Conservation (phyloP, 805 yeast genomes). For the Cyberlindnera japonica region DNA sequence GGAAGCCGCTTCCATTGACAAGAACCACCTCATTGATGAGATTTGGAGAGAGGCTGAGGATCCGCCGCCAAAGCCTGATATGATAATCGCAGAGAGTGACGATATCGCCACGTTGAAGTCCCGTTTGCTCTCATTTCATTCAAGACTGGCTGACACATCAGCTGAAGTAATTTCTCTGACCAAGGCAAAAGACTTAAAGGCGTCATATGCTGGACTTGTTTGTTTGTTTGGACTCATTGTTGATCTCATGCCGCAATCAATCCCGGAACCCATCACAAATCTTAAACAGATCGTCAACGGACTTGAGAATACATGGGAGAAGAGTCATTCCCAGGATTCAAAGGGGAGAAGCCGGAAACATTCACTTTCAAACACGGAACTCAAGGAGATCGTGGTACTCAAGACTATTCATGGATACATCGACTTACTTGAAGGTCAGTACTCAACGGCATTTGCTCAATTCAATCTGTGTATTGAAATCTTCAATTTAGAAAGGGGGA, state of each 20-base stretch:
- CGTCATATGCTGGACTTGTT: background rate
- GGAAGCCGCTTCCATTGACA: conserved; percentile 5
- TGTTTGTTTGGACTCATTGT: conserved; percentile 4
- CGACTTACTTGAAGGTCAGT: conserved; percentile 1
- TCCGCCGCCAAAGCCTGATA: background rate
- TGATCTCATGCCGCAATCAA: conserved; percentile 1
- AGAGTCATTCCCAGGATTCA: background rate
- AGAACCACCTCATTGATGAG: background rate
- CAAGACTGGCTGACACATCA: background rate
- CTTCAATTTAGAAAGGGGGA: background rate
- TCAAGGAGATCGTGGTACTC: conserved; percentile 2
- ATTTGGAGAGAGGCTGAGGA: background rate
- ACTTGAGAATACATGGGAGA: background rate
- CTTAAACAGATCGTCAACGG: background rate
- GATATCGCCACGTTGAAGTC: background rate
- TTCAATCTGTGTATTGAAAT: conserved; percentile 2
- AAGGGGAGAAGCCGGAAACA: too few relatives aligned
- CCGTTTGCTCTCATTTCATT: conserved; percentile 2
- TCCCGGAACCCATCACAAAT: conserved; percentile 4
- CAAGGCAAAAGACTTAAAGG: background rate
- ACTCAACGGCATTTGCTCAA: background rate
- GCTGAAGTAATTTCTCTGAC: background rate
- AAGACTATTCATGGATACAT: conserved; percentile 9
- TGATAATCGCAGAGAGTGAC: too few relatives aligned
- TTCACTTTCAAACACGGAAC: too few relatives aligned